Base-by-base conservation (phyloP, 2,329 filamentous ascomycete genomes). In the Ascosphaera acerosa region DNA sequence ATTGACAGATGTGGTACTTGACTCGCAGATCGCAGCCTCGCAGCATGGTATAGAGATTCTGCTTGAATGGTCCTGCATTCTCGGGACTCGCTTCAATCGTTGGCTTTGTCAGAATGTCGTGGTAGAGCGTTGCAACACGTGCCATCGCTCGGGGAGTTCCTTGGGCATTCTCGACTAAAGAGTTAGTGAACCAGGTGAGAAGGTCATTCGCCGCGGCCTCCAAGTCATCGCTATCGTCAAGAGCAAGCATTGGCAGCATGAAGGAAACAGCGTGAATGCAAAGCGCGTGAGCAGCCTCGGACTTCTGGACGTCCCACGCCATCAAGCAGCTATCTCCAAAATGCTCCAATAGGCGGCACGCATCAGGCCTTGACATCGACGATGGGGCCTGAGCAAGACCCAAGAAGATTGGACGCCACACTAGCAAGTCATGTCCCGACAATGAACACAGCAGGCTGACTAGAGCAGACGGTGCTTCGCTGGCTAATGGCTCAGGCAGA, bases 131-230 rank as follows among this genome's bases (percentile, higher is more conserved):
- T 3, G 71, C 65, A 36, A 92, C 57, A 1, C 61, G 58, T 32
- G 70, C 66, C 38, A 82, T 71, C 1, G 74, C 65, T 34, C 58
- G 61, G 2, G 70, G 54, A 1, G 84, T 89, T 30, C 80, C 61
- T 22, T 75, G 61, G 28, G 70, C 70, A 28, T 65, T 71, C 4
- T 64, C 61, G 16, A 91, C 52, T 18, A 70, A 65, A 12, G 61
- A 61, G 33, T 66, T 65, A 29, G 81, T 62, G 39, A 87, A 73
- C 55, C 80, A 78, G 28, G 64, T 54, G 48, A 94, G 94, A 14
- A 92, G 54, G 36, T 89, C 73, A 14, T 69, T 64, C 3, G 73
- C 76, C 25, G 64, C 59, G 3, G 66, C 62, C n/a, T 61, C 62
- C 2, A 91, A 55, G 1, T 67, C 57, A 19, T 63, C 61, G 15